phyloP scores from a whole-genome alignment of 306 rosid genomes.

The Prosopis cineraria region DNA sequence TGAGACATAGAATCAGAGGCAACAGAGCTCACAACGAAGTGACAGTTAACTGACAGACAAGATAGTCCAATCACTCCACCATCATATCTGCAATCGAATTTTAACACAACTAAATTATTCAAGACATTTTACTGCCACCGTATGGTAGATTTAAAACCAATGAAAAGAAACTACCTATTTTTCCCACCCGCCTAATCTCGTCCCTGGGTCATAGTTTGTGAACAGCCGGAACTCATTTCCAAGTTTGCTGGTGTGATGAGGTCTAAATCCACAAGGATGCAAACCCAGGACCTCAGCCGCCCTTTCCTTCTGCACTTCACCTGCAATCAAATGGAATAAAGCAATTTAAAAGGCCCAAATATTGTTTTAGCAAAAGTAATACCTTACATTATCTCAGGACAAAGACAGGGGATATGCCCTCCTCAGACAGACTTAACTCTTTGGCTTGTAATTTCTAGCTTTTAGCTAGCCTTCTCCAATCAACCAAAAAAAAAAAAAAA shows the following conservation, averaged over 20 bases:
- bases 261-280: constrained; percentile 82
- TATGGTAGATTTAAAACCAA: constrained; percentile 21
- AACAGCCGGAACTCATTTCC: constrained; percentile 89
- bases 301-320: constrained; percentile 84
- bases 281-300: constrained; percentile 86
- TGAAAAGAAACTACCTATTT: constrained; percentile 41
- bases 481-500: no score
- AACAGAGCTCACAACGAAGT: background rate
- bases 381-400: no score
- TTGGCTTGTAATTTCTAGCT: no score
- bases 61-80: constrained; percentile 6
- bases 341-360: background rate
- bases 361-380: background rate
- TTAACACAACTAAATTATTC: constrained; percentile 22
- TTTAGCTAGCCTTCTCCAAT: no score
- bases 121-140: background rate
- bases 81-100: constrained; percentile 22
- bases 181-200: constrained; percentile 82
- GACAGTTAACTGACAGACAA: constrained; percentile 7
- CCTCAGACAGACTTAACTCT: no score
- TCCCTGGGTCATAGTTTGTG: constrained; percentile 86
- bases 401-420: no score
- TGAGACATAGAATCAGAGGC: background rate
- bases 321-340: constrained; percentile 45
- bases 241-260: constrained; percentile 79